Base-by-base conservation (phyloP, 225 moss, liverwort and hornwort genomes). In the Rhytidiadelphus loreus region DNA sequence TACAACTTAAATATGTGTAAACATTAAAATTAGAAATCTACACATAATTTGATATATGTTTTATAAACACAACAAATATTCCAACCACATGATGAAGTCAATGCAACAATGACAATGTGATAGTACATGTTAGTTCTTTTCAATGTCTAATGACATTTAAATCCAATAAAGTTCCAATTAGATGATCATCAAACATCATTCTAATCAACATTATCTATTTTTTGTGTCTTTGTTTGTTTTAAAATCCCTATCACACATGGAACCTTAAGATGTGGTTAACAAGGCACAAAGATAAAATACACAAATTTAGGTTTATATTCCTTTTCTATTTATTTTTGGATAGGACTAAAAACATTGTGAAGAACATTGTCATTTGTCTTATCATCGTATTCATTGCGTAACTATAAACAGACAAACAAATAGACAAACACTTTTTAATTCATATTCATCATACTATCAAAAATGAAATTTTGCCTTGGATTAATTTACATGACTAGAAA, bases 211-310 rank as follows among this genome's bases (percentile, higher is more conserved):
- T 5, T 53, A 35, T 14, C 8, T 53, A 77, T 35, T 77, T 35
- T 33, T 76, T 35, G 2, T 33, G 2, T 30, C 19, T 2, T 46
- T 26, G 3, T 29, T 29, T 46, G 52, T 3, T 52, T 50, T 32
- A 0, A 21, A 6, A 13, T 12, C 12, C 6, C 19, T 3, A 0
- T 32, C 4, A 12, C 48, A 19, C 2, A 32, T 12, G 4, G 20
- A 50, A 32, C 2, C 20, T 48, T 19, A 20, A 32, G 4, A 74
- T 19, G 4, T 74, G 2, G 28, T 29, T 44, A 6, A 8, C 1
- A 43, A 48, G 48, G 19, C 19, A 11, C 11, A 29, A 44, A 25
- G 14, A 15, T 8, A 43, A 43, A 71, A 43, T 26, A 26, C 1
- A 23, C 3, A 43, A 28, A 44, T 72, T 43, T 44, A 72, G 44